These are phyloP conservation scores for Populus deltoides DNA, from an alignment of 345 rosid species.

Conservation along the genomic window DNA sequence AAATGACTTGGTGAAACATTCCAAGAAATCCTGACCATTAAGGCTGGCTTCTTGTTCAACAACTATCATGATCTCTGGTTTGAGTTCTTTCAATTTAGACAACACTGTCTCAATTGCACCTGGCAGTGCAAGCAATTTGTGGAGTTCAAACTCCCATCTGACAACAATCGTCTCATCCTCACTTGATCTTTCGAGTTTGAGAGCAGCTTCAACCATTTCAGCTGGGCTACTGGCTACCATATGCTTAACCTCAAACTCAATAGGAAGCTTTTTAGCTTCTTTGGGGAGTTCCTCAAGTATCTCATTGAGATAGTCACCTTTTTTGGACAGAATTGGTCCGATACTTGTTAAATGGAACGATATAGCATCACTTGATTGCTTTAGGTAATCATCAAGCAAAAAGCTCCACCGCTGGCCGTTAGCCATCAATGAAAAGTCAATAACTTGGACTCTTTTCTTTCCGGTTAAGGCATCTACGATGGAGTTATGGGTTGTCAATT, in stretches of 20 bases:
- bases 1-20: slow-evolving; percentile 72
- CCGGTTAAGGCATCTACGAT: neutral
- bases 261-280: neutral
- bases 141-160: slow-evolving; percentile 77
- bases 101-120: slow-evolving; percentile 51
- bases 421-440: neutral
- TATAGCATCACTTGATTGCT: neutral
- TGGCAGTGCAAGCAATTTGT: slow-evolving; percentile 43
- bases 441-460: neutral
- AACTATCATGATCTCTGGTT: slow-evolving; percentile 67
- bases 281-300: neutral
- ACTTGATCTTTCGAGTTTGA: slow-evolving; percentile 38
- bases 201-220: slow-evolving; percentile 79
- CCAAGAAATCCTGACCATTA: slow-evolving; percentile 60
- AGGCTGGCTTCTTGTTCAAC: slow-evolving; percentile 89
- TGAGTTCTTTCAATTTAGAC: slow-evolving; percentile 51
- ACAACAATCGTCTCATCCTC: slow-evolving; percentile 72
- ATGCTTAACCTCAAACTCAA: slow-evolving; percentile 30
- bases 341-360: neutral
- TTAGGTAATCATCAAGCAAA: neutral
- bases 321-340: neutral
- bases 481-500: neutral
- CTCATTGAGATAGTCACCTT: neutral
- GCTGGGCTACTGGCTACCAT: slow-evolving; percentile 48
- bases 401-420: neutral